Base-by-base conservation (phyloP, 768 basidiomycete genomes). In the Phaffia australis region DNA sequence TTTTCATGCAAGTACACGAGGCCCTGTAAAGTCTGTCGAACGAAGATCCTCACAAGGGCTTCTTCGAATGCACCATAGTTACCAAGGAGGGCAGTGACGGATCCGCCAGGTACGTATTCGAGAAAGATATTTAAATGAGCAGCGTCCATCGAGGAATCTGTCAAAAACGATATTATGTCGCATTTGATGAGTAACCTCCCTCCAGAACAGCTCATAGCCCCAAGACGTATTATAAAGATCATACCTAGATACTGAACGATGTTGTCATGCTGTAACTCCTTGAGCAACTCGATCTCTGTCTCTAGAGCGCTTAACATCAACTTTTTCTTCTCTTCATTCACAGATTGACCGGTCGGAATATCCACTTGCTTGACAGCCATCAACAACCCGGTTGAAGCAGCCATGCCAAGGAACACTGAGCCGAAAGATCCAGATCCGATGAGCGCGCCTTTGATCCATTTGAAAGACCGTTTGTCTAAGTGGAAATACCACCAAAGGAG, bases 281-380 rank as follows among this genome's bases (percentile, higher is more conserved):
- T 69, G 49, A 69, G 63, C 8, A 69, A 58, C 23, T 69, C 67
- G 25, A 69, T 69, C 61, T 69, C 67, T 27, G 57, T 56, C 58
- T 69, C 67, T 16, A 92, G 80, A 0, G 89, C 89, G 64, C 82
- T 88, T 16, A 91, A 83, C 92, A 97, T 97, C 76, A 83, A 85
- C 79, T 87, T 87, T 79, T 92, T 94, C 70, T 90, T 85, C 74
- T 92, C 92, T 73, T 93, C 88, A 73, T 93, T 93, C 3, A 86
- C 84, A 11, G 84, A 85, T 16, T 85, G 84, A 21, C 89, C 86
- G 3, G 85, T 87, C 0, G 90, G 88, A 32, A 97, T 82, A 73
- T 93, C 89, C 54, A 97, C 92, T 80, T 97, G 92, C 78, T 97
- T 97, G 70, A 97, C 92, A 49, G 92, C 92, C 92, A 97, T 95